These are phyloP conservation scores for Paspalum notatum DNA, from an alignment of 176 grass and related monocot genomes.

Conservation along the genomic window DNA sequence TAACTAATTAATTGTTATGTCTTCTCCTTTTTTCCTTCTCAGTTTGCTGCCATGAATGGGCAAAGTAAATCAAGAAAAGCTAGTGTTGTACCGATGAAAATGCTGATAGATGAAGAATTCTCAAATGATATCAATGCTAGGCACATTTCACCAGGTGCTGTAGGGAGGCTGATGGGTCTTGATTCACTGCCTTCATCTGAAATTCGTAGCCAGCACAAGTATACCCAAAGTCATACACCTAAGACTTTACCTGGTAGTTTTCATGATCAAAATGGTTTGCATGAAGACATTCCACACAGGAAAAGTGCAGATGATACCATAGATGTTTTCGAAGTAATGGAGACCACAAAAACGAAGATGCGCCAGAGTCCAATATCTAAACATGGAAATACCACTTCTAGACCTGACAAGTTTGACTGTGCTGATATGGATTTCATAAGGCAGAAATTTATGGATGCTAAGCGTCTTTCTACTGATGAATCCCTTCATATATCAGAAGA, in stretches of 20 bases:
- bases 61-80: conserved; percentile 56
- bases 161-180: conserved; percentile 94
- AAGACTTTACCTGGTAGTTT: conserved; percentile 42
- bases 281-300: conserved; percentile 45
- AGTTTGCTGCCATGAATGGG: conserved; percentile 54
- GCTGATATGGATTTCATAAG: conserved; percentile 69
- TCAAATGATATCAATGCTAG: conserved; percentile 73
- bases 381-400: conserved; percentile 44
- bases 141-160: conserved; percentile 71
- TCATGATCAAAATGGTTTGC: conserved; percentile 53
- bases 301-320: conserved; percentile 68
- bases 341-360: conserved; percentile 62
- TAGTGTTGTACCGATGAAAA: conserved; percentile 67
- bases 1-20: conserved; percentile 31
- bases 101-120: conserved; percentile 86
- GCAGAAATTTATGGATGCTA: conserved; percentile 83
- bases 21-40: conserved; percentile 17
- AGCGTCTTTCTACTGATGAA: conserved; percentile 70
- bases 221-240: conserved; percentile 35
- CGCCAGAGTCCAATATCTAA: conserved; percentile 48
- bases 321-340: conserved; percentile 94
- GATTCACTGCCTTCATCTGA: conserved; percentile 69
- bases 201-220: conserved; percentile 41
- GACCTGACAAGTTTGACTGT: conserved; percentile 38
- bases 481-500: conserved; percentile 71